Base-by-base conservation (phyloP, 2,329 filamentous ascomycete genomes). In the Penicillium sclerotigenum region DNA sequence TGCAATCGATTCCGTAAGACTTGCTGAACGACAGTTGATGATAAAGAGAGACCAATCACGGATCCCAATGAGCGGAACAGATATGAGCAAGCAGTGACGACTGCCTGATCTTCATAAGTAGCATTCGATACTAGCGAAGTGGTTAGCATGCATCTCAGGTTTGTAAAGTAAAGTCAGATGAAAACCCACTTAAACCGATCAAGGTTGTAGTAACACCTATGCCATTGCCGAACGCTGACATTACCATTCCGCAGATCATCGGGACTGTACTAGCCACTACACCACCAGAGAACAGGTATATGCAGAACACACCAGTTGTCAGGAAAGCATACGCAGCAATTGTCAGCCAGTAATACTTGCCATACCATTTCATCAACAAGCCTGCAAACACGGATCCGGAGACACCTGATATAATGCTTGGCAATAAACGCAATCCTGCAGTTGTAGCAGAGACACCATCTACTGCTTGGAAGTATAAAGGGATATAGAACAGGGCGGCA, bases 81-180 rank as follows among this genome's bases (percentile, higher is more conserved):
- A 73, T 93, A 93, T 20, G 86, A 89, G 70, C 88, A 91, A 8
- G 90, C 89, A 16, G 89, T 88, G 4, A 86, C 87, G 1, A 92
- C 83, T 2, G 90, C 88, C 59, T 88, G 85, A 62, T 92, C 89
- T 41, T 84, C 79, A 3, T 79, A 77, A 1, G 82, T 75, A 0
- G 87, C 83, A 67, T 91, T 90, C 31, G 88, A 85, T 60, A 92
- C 84, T 79, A 52, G 20, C 33, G 28, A 16, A n/a, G 10, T 56
- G 36, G 34, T 61, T 54, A 62, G 53, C 37, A 52, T 22, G 40
- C 53, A 20, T 28, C 4, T 10, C 22, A 18, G 14, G 6, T 16
- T 16, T 34, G 11, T 34, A 16, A 14, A 22, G 14, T 3, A 36
- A 28, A 4, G 16, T 69, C 18, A 18, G 9, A 37, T 37, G n/a